Evolutionary conservation across 2,329 filamentous ascomycete species (phyloP).

Genomic region (Calonectria pseudoreteaudii): DNA sequence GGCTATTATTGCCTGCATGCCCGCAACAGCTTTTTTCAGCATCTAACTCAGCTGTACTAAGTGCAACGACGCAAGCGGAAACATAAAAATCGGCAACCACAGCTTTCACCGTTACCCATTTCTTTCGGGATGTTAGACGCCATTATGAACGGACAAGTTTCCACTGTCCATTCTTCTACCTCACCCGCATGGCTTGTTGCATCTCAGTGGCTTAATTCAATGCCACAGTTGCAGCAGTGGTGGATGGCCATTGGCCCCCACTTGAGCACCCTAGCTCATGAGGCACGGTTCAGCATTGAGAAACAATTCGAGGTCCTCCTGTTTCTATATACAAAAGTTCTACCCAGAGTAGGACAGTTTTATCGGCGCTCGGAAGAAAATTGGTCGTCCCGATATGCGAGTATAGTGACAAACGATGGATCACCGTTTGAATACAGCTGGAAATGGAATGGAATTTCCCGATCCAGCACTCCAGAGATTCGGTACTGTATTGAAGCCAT

Average conservation of each 20-base stretch:
- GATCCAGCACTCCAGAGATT: not conserved
- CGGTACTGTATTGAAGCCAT: not conserved
- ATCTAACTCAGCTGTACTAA: too few species aligned
- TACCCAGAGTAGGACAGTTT: not conserved
- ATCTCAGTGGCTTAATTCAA: not conserved
- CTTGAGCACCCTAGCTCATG: not conserved
- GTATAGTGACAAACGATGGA: not conserved
- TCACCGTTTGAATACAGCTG: not conserved
- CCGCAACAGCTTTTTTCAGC: too few species aligned
- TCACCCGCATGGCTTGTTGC: not conserved
- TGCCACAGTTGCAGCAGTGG: not conserved
- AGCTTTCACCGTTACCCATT: too few species aligned
- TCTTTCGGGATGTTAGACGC: not conserved
- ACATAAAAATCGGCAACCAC: too few species aligned
- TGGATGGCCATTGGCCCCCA: not conserved
- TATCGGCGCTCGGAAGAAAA: not conserved
- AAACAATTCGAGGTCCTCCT: not conserved
- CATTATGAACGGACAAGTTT: not conserved
- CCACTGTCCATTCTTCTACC: not conserved
- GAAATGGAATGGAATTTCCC: not conserved
- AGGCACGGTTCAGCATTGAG: not conserved
- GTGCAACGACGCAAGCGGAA: too few species aligned
- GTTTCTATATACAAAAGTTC: not conserved
- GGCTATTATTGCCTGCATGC: too few species aligned
- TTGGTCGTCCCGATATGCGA: not conserved